Percentiles rank a stretch among this genome's conserved stretches.
Evolutionary conservation across 805 yeast species (phyloP).

Genomic region (Kazachstania taianensis): DNA sequence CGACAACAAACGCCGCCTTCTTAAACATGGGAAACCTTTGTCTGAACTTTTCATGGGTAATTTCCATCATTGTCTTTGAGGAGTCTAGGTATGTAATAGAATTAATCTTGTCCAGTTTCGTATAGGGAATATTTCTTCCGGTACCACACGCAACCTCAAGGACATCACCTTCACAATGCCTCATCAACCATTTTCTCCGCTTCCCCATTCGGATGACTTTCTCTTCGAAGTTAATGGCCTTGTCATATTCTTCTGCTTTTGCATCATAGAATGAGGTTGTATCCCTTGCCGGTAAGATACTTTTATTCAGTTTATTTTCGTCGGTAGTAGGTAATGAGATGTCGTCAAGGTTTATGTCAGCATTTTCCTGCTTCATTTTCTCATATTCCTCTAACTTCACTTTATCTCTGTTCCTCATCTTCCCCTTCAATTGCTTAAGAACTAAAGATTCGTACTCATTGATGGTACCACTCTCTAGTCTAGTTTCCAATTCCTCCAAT

Average conservation of each 20-base stretch:
- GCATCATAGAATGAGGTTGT: slow-evolving; percentile 70
- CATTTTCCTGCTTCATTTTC: slow-evolving; percentile 36
- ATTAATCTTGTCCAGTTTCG: slow-evolving; percentile 47
- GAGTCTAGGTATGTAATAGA: slow-evolving; percentile 84
- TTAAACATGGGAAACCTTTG: slow-evolving; percentile 53
- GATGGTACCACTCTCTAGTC: slow-evolving; percentile 28
- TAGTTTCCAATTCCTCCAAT: slow-evolving; percentile 33
- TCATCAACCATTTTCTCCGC: slow-evolving; percentile 72
- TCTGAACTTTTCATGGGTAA: slow-evolving; percentile 64
- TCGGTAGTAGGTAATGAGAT: slow-evolving; percentile 23
- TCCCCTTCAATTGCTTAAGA: slow-evolving; percentile 49
- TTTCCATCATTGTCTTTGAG: slow-evolving; percentile 75
- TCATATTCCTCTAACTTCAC: slow-evolving; percentile 51
- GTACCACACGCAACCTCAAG: slow-evolving; percentile 94
- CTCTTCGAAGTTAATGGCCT: slow-evolving; percentile 55
- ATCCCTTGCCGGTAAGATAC: slow-evolving; percentile 61
- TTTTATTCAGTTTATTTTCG: slow-evolving; percentile 27
- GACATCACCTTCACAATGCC: slow-evolving; percentile 74
- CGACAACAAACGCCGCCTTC: slow-evolving; percentile 80
- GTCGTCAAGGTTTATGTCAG: slow-evolving; percentile 25
- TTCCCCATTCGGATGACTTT: slow-evolving; percentile 37
- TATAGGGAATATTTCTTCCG: slow-evolving; percentile 78
- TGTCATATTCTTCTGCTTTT: slow-evolving; percentile 74
- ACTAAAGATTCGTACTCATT: slow-evolving; percentile 58
- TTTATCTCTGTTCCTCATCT: slow-evolving; percentile 54